Conservation (phyloP, 2,329 filamentous ascomycete species). For the Hypoxylon sp. region DNA sequence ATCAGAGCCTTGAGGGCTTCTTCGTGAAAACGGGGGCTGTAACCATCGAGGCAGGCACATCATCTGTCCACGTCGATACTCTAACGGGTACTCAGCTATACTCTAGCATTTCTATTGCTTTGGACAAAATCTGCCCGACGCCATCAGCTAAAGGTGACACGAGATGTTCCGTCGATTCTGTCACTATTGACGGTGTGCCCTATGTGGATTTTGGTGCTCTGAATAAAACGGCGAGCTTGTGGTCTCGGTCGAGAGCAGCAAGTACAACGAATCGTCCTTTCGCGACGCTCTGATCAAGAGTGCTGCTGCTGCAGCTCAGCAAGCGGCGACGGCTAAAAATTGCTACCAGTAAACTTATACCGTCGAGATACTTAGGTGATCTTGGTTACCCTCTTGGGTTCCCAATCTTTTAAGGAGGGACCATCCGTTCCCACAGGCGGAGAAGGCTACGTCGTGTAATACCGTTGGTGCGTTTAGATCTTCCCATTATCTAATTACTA, state of each 20-base stretch:
- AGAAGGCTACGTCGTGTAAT: background rate
- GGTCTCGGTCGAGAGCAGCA: constrained; percentile 34
- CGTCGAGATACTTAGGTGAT: background rate
- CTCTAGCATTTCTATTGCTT: background rate
- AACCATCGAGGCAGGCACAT: constrained; percentile 32
- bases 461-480: constrained; percentile 2
- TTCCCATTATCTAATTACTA: no score
- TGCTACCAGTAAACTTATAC: background rate
- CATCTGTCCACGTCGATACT: constrained; percentile 34
- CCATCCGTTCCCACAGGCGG: background rate
- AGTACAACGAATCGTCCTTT: constrained; percentile 30
- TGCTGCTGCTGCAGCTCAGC: background rate
- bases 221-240: constrained; percentile 24
- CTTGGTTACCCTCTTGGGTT: background rate
- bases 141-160: background rate
- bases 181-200: background rate
- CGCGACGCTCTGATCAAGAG: constrained; percentile 18
- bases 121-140: constrained; percentile 1
- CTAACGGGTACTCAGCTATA: constrained; percentile 9
- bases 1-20: constrained; percentile 16
- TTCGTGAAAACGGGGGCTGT: constrained; percentile 28
- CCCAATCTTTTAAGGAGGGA: background rate
- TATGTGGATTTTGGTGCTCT: constrained; percentile 6
- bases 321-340: background rate
- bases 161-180: background rate